A percentile compares a stretch with the other conserved stretches of the same genome.
Conservation (phyloP, 2,329 filamentous ascomycete genomes). For the Colletotrichum chlorophyti region DNA sequence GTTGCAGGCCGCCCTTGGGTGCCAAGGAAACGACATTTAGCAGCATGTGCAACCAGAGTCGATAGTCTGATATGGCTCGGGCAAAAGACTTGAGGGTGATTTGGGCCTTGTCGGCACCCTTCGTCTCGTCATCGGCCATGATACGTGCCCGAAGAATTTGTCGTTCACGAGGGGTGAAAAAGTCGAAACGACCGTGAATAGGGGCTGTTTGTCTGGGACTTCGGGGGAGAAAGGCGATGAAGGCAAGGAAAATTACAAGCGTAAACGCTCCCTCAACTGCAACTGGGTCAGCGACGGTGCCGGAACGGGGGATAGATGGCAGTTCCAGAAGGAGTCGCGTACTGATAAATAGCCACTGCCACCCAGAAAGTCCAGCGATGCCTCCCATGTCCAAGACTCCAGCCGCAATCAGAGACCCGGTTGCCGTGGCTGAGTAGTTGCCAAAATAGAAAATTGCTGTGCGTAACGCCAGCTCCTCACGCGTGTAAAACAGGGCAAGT, state of each 20-base stretch:
- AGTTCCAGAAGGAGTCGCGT: background rate
- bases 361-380: slow-evolving; percentile 14
- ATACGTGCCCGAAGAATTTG: slow-evolving; percentile 14
- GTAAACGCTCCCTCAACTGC: slow-evolving; percentile 16
- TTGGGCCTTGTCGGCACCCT: slow-evolving; percentile 16
- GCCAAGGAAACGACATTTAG: slow-evolving; percentile 24
- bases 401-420: slow-evolving; percentile 24
- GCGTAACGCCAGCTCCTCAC: slow-evolving; percentile 36
- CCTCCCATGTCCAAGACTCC: slow-evolving; percentile 21
- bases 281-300: background rate
- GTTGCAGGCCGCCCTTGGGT: slow-evolving; percentile 23
- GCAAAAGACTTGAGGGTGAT: slow-evolving; percentile 11
- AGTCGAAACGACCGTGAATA: slow-evolving; percentile 18
- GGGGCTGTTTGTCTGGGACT: slow-evolving; percentile 16
- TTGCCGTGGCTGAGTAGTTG: slow-evolving; percentile 42
- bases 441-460: slow-evolving; percentile 51
- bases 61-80: slow-evolving; percentile 15
- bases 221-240: slow-evolving; percentile 15
- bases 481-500: slow-evolving; percentile 38
- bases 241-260: slow-evolving; percentile 17
- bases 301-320: background rate
- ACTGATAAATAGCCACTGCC: slow-evolving; percentile 30
- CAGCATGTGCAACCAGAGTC: slow-evolving; percentile 26
- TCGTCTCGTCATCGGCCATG: slow-evolving; percentile 18
- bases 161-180: slow-evolving; percentile 17